Evolutionary conservation across 2,329 filamentous ascomycete genomes (phyloP), one percentile per base, ranked within the genome.

Genomic region (Ophiostoma triangulosporum): DNA sequence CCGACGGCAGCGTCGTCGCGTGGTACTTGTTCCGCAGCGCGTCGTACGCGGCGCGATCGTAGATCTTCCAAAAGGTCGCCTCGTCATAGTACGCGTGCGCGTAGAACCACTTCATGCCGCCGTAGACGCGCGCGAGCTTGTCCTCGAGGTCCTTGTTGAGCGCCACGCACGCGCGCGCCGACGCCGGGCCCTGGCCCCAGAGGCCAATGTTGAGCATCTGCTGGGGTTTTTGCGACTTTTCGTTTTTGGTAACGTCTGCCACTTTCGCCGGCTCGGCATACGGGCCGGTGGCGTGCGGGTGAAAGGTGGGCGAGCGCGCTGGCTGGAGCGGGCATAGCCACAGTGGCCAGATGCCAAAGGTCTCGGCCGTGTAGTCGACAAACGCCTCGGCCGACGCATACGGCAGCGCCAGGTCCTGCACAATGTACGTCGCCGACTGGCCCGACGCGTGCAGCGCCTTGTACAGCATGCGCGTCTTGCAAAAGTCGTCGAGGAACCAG

Each of bases 31-130:
- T 57, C 15, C 84, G 70, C 59, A 88, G 68, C 1, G 62, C 69
- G 31, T 85, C 75, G 64, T 88, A 88, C 26, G 54, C 50, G 1
- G 53, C 49, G 49, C 78, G 72, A 53, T 72, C 73, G 64, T 86
- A 86, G 51, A 81, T 70, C 32, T 68, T 61, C 81, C 82, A 86
- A 67, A 86, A 88, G 62, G 86, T 79, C 0, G 75, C 69, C 62
- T 85, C 77, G n/a, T 77, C 75, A 65, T 93, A 93, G 69, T 89
- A 94, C 0, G 86, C 84, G 62, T 91, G 85, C 3, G 88, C 87
- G 66, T 95, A 94, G 12, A 94, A 71, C 84, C 87, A 93, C 70
- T 94, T 94, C 71, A 85, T 79, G 2, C 88, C 88, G 48, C 82
- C 81, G 1, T 93, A 75, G 58, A 80, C 73, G 51, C 38, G 22